A percentile compares a stretch with the other conserved stretches of the same genome.
phyloP scores from a whole-genome alignment of 192 early-diverging fungal species.

The Mortierella hygrophila region DNA sequence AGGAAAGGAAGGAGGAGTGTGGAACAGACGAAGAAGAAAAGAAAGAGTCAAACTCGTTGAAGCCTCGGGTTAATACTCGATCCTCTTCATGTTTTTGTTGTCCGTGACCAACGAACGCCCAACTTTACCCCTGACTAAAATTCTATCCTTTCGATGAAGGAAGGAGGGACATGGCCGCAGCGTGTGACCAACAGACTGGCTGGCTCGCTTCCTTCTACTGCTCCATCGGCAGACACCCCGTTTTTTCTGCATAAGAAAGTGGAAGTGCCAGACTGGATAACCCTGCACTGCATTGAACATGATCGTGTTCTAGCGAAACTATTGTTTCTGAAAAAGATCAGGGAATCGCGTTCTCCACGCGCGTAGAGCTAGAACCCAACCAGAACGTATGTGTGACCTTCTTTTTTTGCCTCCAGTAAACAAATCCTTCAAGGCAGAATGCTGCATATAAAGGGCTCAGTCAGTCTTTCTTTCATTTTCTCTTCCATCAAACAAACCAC shows the following conservation, averaged over 20 bases:
- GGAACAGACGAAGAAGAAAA: neutral
- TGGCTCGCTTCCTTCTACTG: neutral
- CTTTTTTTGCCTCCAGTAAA: neutral
- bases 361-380: neutral
- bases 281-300: neutral
- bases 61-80: neutral
- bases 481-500: neutral
- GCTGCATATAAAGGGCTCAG: neutral
- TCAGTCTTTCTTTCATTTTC: neutral
- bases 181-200: neutral
- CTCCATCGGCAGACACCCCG: neutral
- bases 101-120: neutral
- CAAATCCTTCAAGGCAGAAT: neutral
- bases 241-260: neutral
- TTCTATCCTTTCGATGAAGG: neutral
- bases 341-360: neutral
- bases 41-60: neutral
- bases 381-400: neutral
- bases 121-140: slow-evolving; percentile 3
- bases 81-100: neutral
- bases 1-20: neutral
- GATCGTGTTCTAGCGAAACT: neutral
- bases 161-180: neutral
- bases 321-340: neutral
- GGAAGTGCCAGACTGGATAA: neutral